phyloP scores from a whole-genome alignment of 1,284 basidiomycete species.

The Anthracocystis panici-leucophaei region DNA sequence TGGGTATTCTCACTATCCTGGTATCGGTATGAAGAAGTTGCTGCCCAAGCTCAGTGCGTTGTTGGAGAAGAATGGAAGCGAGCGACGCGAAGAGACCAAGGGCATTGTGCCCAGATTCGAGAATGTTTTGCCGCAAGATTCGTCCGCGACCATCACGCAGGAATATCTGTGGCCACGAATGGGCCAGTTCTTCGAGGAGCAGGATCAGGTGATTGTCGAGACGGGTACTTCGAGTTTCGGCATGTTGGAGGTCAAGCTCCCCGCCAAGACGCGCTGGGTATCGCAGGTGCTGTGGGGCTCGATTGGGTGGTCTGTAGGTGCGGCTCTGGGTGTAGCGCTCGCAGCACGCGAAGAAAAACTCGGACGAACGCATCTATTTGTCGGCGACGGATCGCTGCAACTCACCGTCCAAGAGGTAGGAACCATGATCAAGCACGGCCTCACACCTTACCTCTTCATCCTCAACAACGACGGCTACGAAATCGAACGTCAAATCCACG shows the following conservation, averaged over 20 bases:
- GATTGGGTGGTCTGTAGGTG: conserved; percentile 87
- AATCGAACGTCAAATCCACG: conserved; percentile 85
- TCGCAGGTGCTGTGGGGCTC: conserved; percentile 80
- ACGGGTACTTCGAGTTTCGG: conserved; percentile 62
- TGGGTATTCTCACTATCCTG: conserved; percentile 71
- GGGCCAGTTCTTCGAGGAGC: conserved; percentile 79
- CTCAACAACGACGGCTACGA: conserved; percentile 83
- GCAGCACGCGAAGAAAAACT: conserved; percentile 78
- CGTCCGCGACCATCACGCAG: conserved; percentile 46
- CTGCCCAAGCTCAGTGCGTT: conserved; percentile 55
- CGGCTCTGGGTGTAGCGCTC: conserved; percentile 78
- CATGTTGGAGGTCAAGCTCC: conserved; percentile 46
- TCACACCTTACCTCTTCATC: conserved; percentile 84
- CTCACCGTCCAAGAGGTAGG: conserved; percentile 75
- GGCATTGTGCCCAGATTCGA: conserved; percentile 30
- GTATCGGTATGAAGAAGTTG: conserved; percentile 67
- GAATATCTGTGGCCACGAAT: conserved; percentile 84
- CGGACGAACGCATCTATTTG: conserved; percentile 81
- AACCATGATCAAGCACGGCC: conserved; percentile 78
- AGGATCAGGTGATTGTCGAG: conserved; percentile 61
- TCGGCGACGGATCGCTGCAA: conserved; percentile 76
- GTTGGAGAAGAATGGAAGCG: conserved; percentile 18
- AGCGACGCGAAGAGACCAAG: conserved; percentile 31
- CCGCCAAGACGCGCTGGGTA: conserved; percentile 61
- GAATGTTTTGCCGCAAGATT: conserved; percentile 35